phyloP scores from a whole-genome alignment of 2,329 filamentous ascomycete genomes.

The Zopfia rhizophila region DNA sequence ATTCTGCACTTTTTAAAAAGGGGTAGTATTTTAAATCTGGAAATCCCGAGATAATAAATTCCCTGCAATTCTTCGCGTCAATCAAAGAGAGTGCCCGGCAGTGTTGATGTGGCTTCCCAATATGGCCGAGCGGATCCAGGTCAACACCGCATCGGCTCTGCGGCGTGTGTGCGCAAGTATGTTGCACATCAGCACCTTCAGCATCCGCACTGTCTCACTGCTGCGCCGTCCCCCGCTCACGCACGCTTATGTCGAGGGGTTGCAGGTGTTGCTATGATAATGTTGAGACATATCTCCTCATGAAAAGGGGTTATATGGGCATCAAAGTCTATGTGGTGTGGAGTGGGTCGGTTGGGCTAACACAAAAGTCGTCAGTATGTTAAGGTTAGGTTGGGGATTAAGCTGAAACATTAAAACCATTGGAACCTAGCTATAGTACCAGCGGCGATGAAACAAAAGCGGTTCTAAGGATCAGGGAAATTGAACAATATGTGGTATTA shows the following conservation, averaged over 20 bases:
- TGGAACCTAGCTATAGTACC: conserved; percentile 33
- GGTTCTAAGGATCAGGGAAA: conserved; percentile 1
- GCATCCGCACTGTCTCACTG: too few species aligned
- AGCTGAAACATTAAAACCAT: conserved; percentile 32
- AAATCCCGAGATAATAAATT: too few species aligned
- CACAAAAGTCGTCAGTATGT: too few species aligned
- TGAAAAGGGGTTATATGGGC: conserved; percentile 7
- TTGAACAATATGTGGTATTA: conserved; percentile 8
- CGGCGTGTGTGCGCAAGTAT: too few species aligned
- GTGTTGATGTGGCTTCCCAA: conserved; percentile 7
- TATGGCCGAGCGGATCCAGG: conserved; percentile 19
- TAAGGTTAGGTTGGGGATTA: too few species aligned
- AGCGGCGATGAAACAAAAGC: conserved; percentile 27
- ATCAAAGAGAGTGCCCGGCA: neutral
- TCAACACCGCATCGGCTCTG: conserved; percentile 10
- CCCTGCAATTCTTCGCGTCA: conserved; percentile 4
- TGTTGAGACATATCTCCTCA: conserved; percentile 2
- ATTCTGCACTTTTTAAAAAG: conserved; percentile 1
- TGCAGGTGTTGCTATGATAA: too few species aligned
- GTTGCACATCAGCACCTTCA: conserved; percentile 1
- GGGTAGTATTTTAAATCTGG: neutral
- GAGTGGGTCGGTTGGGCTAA: too few species aligned
- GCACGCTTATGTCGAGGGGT: conserved; percentile 8
- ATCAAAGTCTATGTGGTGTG: too few species aligned
- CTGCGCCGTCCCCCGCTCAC: conserved; percentile 11